Evolutionary conservation across 2,329 filamentous ascomycete genomes (phyloP).

Genomic region (Nannizziopsis arthrosporioides): DNA sequence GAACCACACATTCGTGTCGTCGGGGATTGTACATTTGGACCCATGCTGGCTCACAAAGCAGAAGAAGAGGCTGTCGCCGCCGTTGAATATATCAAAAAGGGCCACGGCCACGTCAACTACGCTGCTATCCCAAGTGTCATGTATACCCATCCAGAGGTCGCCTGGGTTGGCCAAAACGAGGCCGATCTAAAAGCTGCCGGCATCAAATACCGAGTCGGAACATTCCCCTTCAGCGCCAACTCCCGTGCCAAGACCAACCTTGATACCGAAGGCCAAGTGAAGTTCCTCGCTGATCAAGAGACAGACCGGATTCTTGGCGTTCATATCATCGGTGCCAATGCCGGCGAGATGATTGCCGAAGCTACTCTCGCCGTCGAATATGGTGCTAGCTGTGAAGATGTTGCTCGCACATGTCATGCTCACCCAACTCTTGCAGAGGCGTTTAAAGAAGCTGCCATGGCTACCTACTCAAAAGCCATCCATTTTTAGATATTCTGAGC

Average conservation of each 20-base stretch:
- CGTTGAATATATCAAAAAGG: conserved; percentile 95
- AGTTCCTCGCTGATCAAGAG: conserved; percentile 92
- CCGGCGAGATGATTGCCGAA: conserved; percentile 99
- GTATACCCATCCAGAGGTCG: conserved; percentile 98
- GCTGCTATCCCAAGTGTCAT: conserved; percentile 94
- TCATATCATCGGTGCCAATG: conserved; percentile 91
- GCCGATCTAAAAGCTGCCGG: conserved; percentile 84
- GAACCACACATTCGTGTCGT: conserved; percentile 92
- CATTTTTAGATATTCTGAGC: conserved; percentile 57
- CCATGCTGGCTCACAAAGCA: conserved; percentile 98
- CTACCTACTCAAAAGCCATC: conserved; percentile 87
- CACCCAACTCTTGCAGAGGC: conserved; percentile 93
- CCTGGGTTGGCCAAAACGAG: conserved; percentile 97
- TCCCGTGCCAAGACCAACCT: conserved; percentile 97
- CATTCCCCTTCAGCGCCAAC: conserved; percentile 97
- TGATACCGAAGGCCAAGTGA: conserved; percentile 89
- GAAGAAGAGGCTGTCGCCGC: conserved; percentile 95
- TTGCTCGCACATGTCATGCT: conserved; percentile 87
- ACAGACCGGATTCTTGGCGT: conserved; percentile 91
- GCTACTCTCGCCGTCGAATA: conserved; percentile 92
- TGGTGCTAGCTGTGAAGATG: conserved; percentile 87
- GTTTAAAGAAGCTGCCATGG: conserved; percentile 99
- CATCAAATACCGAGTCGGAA: conserved; percentile 83
- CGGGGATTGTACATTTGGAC: conserved; percentile 91
- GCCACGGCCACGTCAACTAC: conserved; percentile 98